Base-by-base conservation (phyloP, 768 basidiomycete genomes). In the Hericium erinaceus region DNA sequence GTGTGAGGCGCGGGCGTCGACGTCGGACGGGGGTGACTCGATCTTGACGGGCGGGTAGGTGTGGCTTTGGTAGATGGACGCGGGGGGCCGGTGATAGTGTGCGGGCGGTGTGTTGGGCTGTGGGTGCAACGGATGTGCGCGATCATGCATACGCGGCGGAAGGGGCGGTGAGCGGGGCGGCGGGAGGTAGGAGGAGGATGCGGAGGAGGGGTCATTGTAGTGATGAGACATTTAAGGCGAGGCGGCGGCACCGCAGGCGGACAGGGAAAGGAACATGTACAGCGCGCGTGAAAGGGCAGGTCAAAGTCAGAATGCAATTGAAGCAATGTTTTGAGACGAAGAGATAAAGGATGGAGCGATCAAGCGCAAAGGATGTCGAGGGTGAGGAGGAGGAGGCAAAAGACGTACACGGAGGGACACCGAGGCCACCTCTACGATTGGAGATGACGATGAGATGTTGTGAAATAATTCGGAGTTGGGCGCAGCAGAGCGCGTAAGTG, bases 171-270 rank as follows among this genome's bases (percentile, higher is more conserved):
- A 39, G 18, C 53, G 57, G 26, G 52, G 33, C 33, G 33, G 33
- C 33, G 33, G 33, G 33, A 33, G 56, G 16, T 57, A 57, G 39
- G 55, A 57, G 33, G 40, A 38, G 2, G 33, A 33, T 33, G 33
- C 33, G 33, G 33, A 8, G 33, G 52, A 52, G 38, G 52, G 39
- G 57, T 61, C 54, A 39, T 18, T 13, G 54, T 57, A 40, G 22
- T n/a, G 26, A n/a, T 39, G 20, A 37, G 39, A 54, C 22, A 39
- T 54, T 33, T 33, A 33, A 33, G 7, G 33, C 33, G 9, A 33
- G 33, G 33, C 33, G 33, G 4, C 33, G 33, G 4, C 33, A 33
- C 33, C 33, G 33, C 33, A 33, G 33, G 33, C 33, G 33, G 33
- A 33, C 9, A 33, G 9, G 33, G 9, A 33, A 6, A 33, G 6